Base-by-base conservation (phyloP, 495 filamentous ascomycete species). In the Xylaria intraflava region DNA sequence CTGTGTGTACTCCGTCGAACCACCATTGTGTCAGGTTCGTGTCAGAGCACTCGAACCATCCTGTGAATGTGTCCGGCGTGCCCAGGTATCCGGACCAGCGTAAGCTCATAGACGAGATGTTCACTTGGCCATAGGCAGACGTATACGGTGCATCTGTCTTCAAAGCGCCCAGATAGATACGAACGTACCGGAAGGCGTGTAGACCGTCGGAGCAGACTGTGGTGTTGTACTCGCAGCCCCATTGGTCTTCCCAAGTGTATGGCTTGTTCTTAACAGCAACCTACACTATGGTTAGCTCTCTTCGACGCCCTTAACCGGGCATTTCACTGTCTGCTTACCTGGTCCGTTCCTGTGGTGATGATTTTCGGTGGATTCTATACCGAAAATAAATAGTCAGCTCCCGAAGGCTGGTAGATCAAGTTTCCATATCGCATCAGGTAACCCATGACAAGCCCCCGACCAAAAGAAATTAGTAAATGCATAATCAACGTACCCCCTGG, bases 11-110 rank as follows among this genome's bases (percentile, higher is more conserved):
- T 12, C 64, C 70, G 58, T 75, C 70, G 49, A 66, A 78, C 72
- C 72, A 78, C 67, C 67, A 78, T 56, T 76, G 72, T 35, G 70
- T 78, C 4, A 78, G 56, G 8, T 72, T 50, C 6, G 65, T 54
- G 44, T 78, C 73, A 9, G 72, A 76, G 19, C 72, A 72, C 49
- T 76, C 67, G 46, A 78, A 75, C 69, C 68, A 75, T 22, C 74
- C 74, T 12, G 65, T 70, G 46, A 70, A 78, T 0, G 72, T 70
- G 42, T 71, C 69, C 0, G 70, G 63, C 0, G 72, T 74, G 22
- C 74, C 74, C 6, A 72, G 61, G 48, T 66, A 73, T 7, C 58
- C 72, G 0, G 70, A 67, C 55, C 65, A 74, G 40, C 72, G 68
- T 16, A 76, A 49, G 27, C 53, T 56, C 24, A 74, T 60, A 33